Conservation (phyloP, 1,284 basidiomycete species). For the Heterobasidion occidentale region DNA sequence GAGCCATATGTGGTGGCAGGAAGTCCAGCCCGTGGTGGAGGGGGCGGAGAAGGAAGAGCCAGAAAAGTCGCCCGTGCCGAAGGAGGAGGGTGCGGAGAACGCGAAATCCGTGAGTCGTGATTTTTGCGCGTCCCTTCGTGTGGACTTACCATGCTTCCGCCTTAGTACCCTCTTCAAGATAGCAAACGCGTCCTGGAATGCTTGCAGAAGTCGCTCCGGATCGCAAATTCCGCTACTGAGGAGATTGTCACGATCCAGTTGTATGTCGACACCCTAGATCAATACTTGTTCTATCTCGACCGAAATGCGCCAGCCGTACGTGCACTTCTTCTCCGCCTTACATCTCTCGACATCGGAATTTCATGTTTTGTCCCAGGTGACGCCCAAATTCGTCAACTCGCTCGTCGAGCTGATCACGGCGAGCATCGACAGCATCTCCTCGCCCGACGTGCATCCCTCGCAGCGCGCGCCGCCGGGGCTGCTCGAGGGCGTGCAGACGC, state of each 20-base stretch:
- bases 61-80: constrained; percentile 30
- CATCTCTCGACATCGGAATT: not conserved
- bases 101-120: constrained; percentile 48
- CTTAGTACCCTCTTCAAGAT: constrained; percentile 80
- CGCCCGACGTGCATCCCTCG: constrained; percentile 78
- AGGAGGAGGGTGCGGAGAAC: constrained; percentile 37
- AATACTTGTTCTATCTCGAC: constrained; percentile 91
- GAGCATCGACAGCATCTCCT: constrained; percentile 82
- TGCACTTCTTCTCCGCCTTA: constrained; percentile 6
- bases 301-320: constrained; percentile 82
- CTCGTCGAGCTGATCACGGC: constrained; percentile 89
- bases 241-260: constrained; percentile 92
- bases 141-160: not conserved
- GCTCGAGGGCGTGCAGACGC: constrained; percentile 84
- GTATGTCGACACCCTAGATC: constrained; percentile 90
- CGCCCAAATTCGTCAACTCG: constrained; percentile 90
- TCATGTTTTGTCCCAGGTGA: constrained; percentile 44
- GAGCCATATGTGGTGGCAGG: constrained; percentile 97
- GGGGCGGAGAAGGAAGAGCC: constrained; percentile 13
- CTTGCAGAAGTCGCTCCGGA: constrained; percentile 87
- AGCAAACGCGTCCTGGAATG: constrained; percentile 95
- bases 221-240: constrained; percentile 90
- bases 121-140: not conserved
- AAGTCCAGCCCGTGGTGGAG: constrained; percentile 28
- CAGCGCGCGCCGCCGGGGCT: constrained; percentile 75